Evolutionary conservation across 257 asterid genomes (phyloP), one percentile per base, ranked within the genome.

Genomic region (Nicotiana paniculata): DNA sequence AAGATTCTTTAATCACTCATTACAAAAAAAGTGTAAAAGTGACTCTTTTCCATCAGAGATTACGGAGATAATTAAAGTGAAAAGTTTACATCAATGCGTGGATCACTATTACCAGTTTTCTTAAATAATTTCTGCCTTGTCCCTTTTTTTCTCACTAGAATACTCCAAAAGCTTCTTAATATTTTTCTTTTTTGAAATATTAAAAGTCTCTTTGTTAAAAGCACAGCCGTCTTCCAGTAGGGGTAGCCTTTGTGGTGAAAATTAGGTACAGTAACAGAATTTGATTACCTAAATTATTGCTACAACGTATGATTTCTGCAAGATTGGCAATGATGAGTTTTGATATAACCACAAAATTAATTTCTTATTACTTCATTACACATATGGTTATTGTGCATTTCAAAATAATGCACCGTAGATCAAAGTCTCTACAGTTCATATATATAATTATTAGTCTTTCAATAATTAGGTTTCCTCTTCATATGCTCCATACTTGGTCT

Each of bases 1-100:
- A 74, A 24, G 62, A 74, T 74, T 26, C 46, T 26, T 51, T 51
- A 75, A 48, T 75, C 63, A 75, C 79, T 51, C 57, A 26, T 51
- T 75, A 26, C 16, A 75, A 24, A 28, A 21, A 70, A 77, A 83
- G 82, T 77, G 88, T 74, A 81, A 86, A 89, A 87, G 93, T 86
- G 82, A 76, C 91, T 89, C 28, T 74, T 88, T 87, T 81, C 37
- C 82, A 78, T 28, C 66, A 84, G 63, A 81, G 81, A 82, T 85
- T 53, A 69, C 30, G 81, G 74, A 77, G 65, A 70, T 61, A 82
- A 74, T 85, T 84, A 82, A 85, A 82, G 85, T 51, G 17, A 24
- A 46, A 75, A 75, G 62, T 3, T 72, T 39, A 72, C 43, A 72
- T 43, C 57, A 39, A 30, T 4, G 77, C 74, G 80, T 58, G 81